Evolutionary conservation across 2,329 filamentous ascomycete genomes (phyloP), one percentile per base, ranked within the genome.

Genomic region (Nemania diffusa): DNA sequence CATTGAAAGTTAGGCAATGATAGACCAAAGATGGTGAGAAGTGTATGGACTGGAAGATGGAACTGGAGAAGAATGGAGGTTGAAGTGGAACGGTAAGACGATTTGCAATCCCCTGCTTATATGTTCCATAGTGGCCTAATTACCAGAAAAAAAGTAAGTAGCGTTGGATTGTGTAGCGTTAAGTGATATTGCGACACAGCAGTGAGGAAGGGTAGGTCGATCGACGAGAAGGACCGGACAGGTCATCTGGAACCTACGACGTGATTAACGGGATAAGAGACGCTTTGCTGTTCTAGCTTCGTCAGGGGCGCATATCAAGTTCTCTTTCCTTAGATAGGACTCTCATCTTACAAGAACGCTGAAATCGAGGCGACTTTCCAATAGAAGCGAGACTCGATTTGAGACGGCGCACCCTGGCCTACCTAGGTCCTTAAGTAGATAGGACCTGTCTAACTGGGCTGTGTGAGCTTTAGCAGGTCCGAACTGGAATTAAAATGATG

Each of bases 191-290:
- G 15, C 37, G 37, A 40, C 37, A 34, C 32, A 34, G 32, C 32
- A 34, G 32, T n/a, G 7, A 29, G 34, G 34, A 64, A 64, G 50
- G 26, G 15, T 11, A 46, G 40, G 7, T 22, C n/a, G 13, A 26
- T 24, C n/a, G 15, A 22, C n/a, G 37, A 50, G 58, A 58, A 63
- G 37, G 52, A 13, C 40, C 46, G n/a, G 37, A 27, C 24, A 22
- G 32, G 13, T 32, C 13, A 22, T 11, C 15, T 27, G 29, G 46
- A 26, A 29, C 13, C 3, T 24, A n/a, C 24, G 2, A 11, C 37
- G n/a, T 17, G 42, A 24, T 34, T 11, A 4, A 6, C n/a, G 13
- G 7, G 29, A 17, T 22, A 15, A 58, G 15, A 2, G 22, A 9
- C 20, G 22, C 17, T 44, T 52, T 20, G 9, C 29, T 22, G 5